These are phyloP conservation scores for Sordariomycetes sp. DNA, from an alignment of 2,329 filamentous ascomycete genomes.

Conservation along the genomic window DNA sequence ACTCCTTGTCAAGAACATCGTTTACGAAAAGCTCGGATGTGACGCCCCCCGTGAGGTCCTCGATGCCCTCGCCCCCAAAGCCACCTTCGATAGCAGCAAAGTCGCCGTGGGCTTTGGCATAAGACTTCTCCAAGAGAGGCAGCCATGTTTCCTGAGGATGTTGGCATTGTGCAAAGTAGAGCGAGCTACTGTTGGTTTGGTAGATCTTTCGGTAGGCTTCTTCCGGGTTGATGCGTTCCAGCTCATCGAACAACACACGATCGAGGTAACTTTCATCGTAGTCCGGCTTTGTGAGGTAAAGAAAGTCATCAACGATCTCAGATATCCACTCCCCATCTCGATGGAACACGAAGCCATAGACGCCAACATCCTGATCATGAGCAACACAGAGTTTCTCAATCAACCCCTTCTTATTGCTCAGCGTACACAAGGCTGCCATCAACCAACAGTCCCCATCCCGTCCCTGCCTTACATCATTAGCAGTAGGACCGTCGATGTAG, in stretches of 20 bases:
- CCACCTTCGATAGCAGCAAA: constrained; percentile 68
- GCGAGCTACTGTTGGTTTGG: constrained; percentile 63
- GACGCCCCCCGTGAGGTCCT: constrained; percentile 56
- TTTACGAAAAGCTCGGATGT: constrained; percentile 57
- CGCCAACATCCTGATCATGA: constrained; percentile 62
- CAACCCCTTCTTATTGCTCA: constrained; percentile 63
- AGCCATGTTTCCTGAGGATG: constrained; percentile 74
- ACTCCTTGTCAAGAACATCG: constrained; percentile 59
- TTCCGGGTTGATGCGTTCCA: constrained; percentile 40
- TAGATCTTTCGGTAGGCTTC: constrained; percentile 59
- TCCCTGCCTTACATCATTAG: constrained; percentile 72
- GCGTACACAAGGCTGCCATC: constrained; percentile 71
- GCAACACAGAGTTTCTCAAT: constrained; percentile 69
- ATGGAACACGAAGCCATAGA: constrained; percentile 81
- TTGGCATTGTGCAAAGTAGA: constrained; percentile 70
- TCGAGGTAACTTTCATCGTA: constrained; percentile 50
- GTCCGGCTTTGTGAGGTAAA: constrained; percentile 45
- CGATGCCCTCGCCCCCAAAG: constrained; percentile 50
- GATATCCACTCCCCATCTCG: constrained; percentile 67
- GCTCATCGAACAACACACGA: constrained; percentile 31
- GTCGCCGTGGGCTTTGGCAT: constrained; percentile 74
- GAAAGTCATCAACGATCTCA: constrained; percentile 48
- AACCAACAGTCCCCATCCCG: constrained; percentile 79
- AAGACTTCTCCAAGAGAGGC: constrained; percentile 70
- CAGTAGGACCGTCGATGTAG: constrained; percentile 66